Evolutionary conservation across 495 filamentous ascomycete species (phyloP).

Genomic region (Trichoderma gamsii): DNA sequence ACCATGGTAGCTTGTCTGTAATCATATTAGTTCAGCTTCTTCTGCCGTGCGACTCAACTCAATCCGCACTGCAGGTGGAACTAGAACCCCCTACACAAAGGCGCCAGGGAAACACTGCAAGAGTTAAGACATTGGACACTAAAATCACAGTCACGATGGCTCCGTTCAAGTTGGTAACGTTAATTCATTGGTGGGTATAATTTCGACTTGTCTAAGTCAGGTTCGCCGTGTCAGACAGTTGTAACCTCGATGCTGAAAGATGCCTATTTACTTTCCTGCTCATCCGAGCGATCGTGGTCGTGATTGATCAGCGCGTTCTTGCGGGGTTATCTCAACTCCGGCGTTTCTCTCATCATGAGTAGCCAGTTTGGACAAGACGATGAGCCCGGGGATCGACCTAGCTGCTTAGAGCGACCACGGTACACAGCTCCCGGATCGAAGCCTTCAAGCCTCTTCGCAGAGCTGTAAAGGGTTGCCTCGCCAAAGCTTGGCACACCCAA

Average conservation of each 20-base stretch:
- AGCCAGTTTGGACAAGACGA: neutral
- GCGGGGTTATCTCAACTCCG: neutral
- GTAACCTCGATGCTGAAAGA: neutral
- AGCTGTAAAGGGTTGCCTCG: neutral
- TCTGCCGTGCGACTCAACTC: neutral
- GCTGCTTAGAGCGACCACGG: no score
- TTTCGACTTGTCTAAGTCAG: neutral
- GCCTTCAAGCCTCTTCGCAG: neutral
- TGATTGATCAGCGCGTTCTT: neutral
- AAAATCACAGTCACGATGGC: neutral
- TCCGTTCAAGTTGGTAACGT: neutral
- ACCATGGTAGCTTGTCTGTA: neutral
- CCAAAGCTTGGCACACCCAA: neutral
- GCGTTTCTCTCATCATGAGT: neutral
- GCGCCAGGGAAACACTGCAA: neutral
- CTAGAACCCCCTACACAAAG: neutral
- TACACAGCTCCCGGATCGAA: neutral
- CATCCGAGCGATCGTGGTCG: neutral
- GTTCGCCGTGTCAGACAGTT: neutral
- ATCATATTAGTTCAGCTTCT: neutral
- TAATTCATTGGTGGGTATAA: neutral
- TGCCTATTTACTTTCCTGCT: neutral
- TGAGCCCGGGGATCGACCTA: neutral
- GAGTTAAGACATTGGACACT: neutral
- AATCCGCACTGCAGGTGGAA: slow-evolving; percentile 2